phyloP scores from a whole-genome alignment of 1,284 basidiomycete species.

The Dichomitus squalens region DNA sequence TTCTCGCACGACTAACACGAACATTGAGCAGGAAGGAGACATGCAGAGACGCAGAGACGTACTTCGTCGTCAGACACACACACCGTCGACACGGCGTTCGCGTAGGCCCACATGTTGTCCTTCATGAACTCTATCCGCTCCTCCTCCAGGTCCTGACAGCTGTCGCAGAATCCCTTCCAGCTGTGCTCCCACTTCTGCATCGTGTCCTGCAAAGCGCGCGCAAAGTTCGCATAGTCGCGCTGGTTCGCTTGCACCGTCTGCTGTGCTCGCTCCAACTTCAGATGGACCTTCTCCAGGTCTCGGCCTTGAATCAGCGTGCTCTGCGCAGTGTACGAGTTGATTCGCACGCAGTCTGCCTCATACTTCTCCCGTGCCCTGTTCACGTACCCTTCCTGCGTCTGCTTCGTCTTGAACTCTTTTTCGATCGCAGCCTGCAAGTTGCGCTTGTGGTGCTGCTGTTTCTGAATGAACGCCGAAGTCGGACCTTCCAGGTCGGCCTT shows the following conservation, averaged over 20 bases:
- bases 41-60: slow-evolving; percentile 33
- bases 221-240: slow-evolving; percentile 89
- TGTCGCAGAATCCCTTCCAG: slow-evolving; percentile 94
- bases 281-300: slow-evolving; percentile 89
- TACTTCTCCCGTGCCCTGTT: slow-evolving; percentile 92
- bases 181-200: slow-evolving; percentile 88
- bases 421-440: slow-evolving; percentile 76
- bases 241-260: slow-evolving; percentile 90
- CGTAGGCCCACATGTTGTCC: slow-evolving; percentile 95
- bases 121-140: slow-evolving; percentile 93
- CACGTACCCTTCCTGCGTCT: slow-evolving; percentile 82
- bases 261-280: slow-evolving; percentile 88
- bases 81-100: slow-evolving; percentile 93
- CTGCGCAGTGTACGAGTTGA: slow-evolving; percentile 96
- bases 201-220: slow-evolving; percentile 81
- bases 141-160: slow-evolving; percentile 95
- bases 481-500: slow-evolving; percentile 78
- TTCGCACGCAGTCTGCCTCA: slow-evolving; percentile 90
- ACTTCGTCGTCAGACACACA: slow-evolving; percentile 98
- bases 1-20: slow-evolving; percentile 81
- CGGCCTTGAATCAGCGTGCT: slow-evolving; percentile 91
- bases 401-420: slow-evolving; percentile 87
- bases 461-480: slow-evolving; percentile 61
- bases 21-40: background rate
- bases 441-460: slow-evolving; percentile 79